These are phyloP conservation scores for Paraphaeosphaeria minitans DNA, from an alignment of 2,329 filamentous ascomycete genomes.

Conservation along the genomic window DNA sequence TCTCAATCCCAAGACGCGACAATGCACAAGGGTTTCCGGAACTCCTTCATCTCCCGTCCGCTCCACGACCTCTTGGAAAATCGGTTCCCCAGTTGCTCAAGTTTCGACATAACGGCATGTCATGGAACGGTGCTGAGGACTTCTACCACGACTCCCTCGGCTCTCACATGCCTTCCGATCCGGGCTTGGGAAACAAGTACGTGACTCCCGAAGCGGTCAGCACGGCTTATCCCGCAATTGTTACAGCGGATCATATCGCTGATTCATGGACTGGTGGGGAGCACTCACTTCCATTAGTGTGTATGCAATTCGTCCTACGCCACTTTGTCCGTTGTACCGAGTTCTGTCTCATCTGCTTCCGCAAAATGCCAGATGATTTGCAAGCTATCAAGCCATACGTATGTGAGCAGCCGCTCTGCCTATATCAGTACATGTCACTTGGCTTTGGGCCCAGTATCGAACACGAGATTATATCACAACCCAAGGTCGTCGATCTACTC, in stretches of 20 bases:
- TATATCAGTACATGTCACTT: conserved; percentile 87
- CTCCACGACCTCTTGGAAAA: conserved; percentile 71
- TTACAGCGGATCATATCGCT: conserved; percentile 58
- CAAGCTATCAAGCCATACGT: conserved; percentile 76
- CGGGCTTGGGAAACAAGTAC: conserved; percentile 49
- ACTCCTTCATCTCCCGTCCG: conserved; percentile 73
- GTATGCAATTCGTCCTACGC: conserved; percentile 76
- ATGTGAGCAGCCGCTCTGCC: conserved; percentile 74
- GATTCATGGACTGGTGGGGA: conserved; percentile 31
- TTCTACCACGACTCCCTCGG: conserved; percentile 58
- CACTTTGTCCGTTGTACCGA: conserved; percentile 82
- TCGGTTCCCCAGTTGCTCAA: conserved; percentile 66
- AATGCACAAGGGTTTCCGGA: conserved; percentile 50
- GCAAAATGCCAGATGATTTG: conserved; percentile 66
- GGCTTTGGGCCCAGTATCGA: conserved; percentile 86
- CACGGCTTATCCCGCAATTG: conserved; percentile 50
- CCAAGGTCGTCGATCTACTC: conserved; percentile 82
- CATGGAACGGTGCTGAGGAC: conserved; percentile 71
- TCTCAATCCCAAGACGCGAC: conserved; percentile 20
- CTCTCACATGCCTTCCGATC: conserved; percentile 30
- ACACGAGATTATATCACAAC: conserved; percentile 78
- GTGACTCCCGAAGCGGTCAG: conserved; percentile 42
- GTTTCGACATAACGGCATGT: conserved; percentile 59
- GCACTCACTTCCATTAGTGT: conserved; percentile 61
- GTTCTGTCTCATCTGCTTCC: conserved; percentile 86